Conservation (phyloP, 192 early-diverging fungal species). For the Pecoramyces ruminantium region DNA sequence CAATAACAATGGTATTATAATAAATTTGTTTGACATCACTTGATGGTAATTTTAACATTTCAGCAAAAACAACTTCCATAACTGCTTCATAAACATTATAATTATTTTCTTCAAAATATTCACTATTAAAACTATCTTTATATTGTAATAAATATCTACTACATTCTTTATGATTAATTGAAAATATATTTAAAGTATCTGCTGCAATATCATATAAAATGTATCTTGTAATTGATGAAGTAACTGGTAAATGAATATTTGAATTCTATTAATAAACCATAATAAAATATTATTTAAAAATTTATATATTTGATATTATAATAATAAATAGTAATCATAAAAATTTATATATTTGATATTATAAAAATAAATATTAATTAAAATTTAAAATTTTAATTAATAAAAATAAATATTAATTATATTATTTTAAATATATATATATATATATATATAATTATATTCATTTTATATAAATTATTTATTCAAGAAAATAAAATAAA, state of each 20-base stretch:
- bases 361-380: too few relatives aligned
- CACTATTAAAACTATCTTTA: slow-evolving; percentile 9
- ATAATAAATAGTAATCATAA: too few relatives aligned
- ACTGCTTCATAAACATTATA: slow-evolving; percentile 27
- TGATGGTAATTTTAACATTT: slow-evolving; percentile 37
- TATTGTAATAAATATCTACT: slow-evolving; percentile 54
- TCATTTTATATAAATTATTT: too few relatives aligned
- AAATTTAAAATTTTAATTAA: too few relatives aligned
- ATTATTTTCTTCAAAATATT: slow-evolving; percentile 16
- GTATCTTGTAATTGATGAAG: slow-evolving; percentile 19
- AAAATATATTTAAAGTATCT: slow-evolving; percentile 68
- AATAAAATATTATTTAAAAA: too few relatives aligned
- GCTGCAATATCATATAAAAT: slow-evolving; percentile 63
- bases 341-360: too few relatives aligned
- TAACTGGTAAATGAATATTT: background rate
- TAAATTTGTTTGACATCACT: slow-evolving; percentile 27
- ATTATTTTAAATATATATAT: too few relatives aligned
- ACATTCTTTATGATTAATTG: slow-evolving; percentile 86
- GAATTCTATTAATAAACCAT: too few relatives aligned
- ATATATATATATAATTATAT: too few relatives aligned
- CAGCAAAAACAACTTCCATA: slow-evolving; percentile 34
- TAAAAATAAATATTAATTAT: too few relatives aligned
- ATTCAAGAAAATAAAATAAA: too few relatives aligned
- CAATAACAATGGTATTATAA: slow-evolving; percentile 53
- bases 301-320: too few relatives aligned